Evolutionary conservation across 108 stramenopile genomes (phyloP).

Genomic region (Cyclotella cryptica): DNA sequence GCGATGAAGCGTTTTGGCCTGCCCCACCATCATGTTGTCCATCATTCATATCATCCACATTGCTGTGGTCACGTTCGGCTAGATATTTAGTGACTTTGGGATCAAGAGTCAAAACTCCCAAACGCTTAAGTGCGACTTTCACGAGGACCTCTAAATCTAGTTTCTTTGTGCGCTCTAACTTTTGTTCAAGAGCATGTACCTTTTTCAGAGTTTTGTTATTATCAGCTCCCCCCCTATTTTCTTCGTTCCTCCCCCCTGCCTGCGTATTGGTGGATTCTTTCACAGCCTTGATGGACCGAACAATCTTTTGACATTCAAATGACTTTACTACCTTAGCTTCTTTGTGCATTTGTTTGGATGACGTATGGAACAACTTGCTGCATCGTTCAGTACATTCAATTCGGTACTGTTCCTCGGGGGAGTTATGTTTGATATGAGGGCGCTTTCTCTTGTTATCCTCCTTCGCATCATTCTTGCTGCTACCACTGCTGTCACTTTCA

Average conservation of each 20-base stretch:
- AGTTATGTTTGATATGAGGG: slow-evolving; percentile 1
- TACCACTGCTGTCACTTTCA: too few species aligned
- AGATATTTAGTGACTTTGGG: slow-evolving; percentile 14
- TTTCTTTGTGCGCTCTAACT: slow-evolving; percentile 47
- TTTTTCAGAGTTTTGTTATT: slow-evolving; percentile 20
- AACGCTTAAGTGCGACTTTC: slow-evolving; percentile 56
- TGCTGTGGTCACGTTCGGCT: not conserved
- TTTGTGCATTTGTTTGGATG: slow-evolving; percentile 61
- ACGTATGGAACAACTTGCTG: slow-evolving; percentile 54
- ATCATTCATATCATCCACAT: not conserved
- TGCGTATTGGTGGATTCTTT: slow-evolving; percentile 32
- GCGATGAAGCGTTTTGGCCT: not conserved
- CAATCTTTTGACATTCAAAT: slow-evolving; percentile 72
- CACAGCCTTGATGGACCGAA: slow-evolving; percentile 46
- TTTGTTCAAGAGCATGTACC: slow-evolving; percentile 27
- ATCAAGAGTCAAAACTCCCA: slow-evolving; percentile 63
- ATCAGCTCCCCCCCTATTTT: slow-evolving; percentile 23
- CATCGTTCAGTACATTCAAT: slow-evolving; percentile 60
- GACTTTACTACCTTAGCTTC: slow-evolving; percentile 70
- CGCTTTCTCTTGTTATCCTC: not conserved
- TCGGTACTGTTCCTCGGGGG: slow-evolving; percentile 38
- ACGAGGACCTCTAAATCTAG: slow-evolving; percentile 59
- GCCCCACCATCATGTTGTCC: slow-evolving; percentile 3
- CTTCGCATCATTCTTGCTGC: not conserved
- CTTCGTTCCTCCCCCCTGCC: not conserved